Evolutionary conservation across 1,284 basidiomycete species (phyloP).

Genomic region (Cystobasidium pallidum): DNA sequence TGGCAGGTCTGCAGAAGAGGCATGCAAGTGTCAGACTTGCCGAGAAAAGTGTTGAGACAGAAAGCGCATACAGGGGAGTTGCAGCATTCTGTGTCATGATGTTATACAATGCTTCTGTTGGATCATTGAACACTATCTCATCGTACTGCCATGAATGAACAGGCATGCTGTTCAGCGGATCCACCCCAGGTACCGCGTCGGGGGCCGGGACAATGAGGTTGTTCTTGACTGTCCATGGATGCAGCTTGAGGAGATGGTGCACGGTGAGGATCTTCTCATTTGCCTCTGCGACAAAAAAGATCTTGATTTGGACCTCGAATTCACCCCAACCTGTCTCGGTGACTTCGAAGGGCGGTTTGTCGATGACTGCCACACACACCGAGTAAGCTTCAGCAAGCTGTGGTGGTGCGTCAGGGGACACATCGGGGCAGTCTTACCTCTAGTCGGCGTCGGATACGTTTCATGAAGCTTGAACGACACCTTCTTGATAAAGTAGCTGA

Average conservation of each 20-base stretch:
- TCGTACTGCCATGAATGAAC: conserved; percentile 99
- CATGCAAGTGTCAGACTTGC: not conserved
- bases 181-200: conserved; percentile 39
- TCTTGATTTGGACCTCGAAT: conserved; percentile 92
- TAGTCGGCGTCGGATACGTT: conserved; percentile 85
- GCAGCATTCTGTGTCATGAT: conserved; percentile 80
- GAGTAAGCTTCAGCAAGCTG: not conserved
- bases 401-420: not conserved
- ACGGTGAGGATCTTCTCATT: conserved; percentile 86
- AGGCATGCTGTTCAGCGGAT: conserved; percentile 49
- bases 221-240: conserved; percentile 74
- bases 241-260: conserved; percentile 92
- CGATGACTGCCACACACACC: conserved; percentile 68
- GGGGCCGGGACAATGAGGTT: conserved; percentile 47
- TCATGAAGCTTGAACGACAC: conserved; percentile 98
- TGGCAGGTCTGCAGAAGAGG: not conserved
- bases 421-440: conserved; percentile 65
- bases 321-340: conserved; percentile 99
- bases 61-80: conserved; percentile 70
- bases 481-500: conserved; percentile 86
- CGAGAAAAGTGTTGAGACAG: not conserved
- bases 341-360: conserved; percentile 90
- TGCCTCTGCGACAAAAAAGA: conserved; percentile 88
- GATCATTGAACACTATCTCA: conserved; percentile 95
- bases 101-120: conserved; percentile 83